Base-by-base conservation (phyloP, 2,329 filamentous ascomycete genomes). In the Apiospora phragmitis region DNA sequence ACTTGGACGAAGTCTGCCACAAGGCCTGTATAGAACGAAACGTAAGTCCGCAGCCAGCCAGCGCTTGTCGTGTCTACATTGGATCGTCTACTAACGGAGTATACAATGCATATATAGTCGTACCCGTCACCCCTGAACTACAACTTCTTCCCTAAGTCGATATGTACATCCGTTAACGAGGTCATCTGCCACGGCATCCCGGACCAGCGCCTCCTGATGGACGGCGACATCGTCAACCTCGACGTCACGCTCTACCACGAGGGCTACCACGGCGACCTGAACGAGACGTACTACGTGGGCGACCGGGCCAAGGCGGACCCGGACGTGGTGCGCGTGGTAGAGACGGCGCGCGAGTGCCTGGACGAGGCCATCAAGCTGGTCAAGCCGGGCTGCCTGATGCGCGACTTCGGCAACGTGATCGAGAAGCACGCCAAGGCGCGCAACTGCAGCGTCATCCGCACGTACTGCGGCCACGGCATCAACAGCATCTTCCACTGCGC, bases 111-210 rank as follows among this genome's bases (percentile, higher is more conserved):
- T n/a, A 41, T 41, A 41, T 73, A 98, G 95, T 93, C 94, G 12
- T 98, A 98, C 80, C 95, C 95, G 0, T 98, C 95, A 0, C 94
- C 95, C 1, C 86, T 98, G 43, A 98, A 98, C 85, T 98, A 98
- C 84, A 93, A 93, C 85, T 87, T 95, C 82, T 99, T 98, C 83
- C 96, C 96, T 74, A 99, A 99, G 85, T 99, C 96, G 0, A 93
- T 98, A 73, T 99, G 96, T 83, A 98, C 95, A 3, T 98, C 95
- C 3, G 84, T 93, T 67, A 99, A 99, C 85, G 96, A 99, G 83
- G 93, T 97, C 74, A 98, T 99, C 81, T 99, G 96, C 85, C 96
- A 99, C 86, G 96, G 96, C 69, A 99, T 99, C 74, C 96, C 96
- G 21, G 96, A 99, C 79, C 91, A 97, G 80, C 90, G 96, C 70